Conservation (phyloP, 306 rosid species). For the Oemleria cerasiformis region DNA sequence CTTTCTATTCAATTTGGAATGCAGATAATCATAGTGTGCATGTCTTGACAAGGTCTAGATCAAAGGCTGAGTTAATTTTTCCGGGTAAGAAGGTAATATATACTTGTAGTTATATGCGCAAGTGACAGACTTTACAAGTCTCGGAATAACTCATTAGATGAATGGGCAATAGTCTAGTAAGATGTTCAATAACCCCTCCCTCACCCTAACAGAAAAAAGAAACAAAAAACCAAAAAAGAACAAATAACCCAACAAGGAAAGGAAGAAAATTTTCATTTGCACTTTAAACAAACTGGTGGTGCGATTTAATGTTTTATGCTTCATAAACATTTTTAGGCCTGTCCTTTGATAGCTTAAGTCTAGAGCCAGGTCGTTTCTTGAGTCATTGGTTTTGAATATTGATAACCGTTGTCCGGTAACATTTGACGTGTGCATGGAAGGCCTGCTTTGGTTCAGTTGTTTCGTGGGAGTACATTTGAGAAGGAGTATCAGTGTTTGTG, state of each 20-base stretch:
- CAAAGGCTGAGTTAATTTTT: constrained; percentile 83
- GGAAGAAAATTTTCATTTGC: not conserved
- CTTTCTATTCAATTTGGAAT: constrained; percentile 11
- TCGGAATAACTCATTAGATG: constrained; percentile 15
- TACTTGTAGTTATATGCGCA: constrained; percentile 21
- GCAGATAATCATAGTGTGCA: constrained; percentile 75
- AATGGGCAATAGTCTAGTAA: constrained; percentile 2
- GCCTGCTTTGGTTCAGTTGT: not conserved
- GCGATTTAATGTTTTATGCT: not conserved
- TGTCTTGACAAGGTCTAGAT: constrained; percentile 86
- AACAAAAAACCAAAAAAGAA: too few relatives aligned
- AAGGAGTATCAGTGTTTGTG: not conserved
- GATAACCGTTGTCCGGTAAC: not conserved
- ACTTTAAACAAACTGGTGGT: not conserved
- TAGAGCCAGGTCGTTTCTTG: not conserved
- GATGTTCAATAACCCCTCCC: not conserved
- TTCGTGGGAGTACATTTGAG: not conserved
- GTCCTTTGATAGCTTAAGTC: too few relatives aligned
- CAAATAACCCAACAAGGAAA: not conserved
- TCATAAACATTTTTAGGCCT: not conserved
- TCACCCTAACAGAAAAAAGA: too few relatives aligned
- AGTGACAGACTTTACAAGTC: not conserved
- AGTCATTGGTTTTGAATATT: not conserved
- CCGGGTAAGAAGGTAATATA: constrained; percentile 99
- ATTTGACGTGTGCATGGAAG: not conserved